Evolutionary conservation across 768 basidiomycete genomes (phyloP), one percentile per base, ranked within the genome.

Genomic region (Pleurotus tuber-regium): DNA sequence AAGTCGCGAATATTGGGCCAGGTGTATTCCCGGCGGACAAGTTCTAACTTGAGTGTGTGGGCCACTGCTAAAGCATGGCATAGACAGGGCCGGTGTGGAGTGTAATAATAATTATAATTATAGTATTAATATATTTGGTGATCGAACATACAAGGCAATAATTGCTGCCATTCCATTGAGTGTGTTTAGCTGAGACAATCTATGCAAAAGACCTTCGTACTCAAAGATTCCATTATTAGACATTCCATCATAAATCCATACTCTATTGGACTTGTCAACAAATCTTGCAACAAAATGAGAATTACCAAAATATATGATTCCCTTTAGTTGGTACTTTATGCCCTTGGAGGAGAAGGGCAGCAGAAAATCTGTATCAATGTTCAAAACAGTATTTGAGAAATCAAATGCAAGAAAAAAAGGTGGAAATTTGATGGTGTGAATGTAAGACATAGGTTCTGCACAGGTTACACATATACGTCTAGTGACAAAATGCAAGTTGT

Each of bases 211-310:
- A 50, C 31, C 38, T 12, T 30, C 36, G 30, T 23, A n/a, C 9
- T 42, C 30, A 19, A 10, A n/a, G 19, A 36, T n/a, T 14, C 53
- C 29, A 8, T 43, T 41, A 44, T 43, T 58, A 19, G 46, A 24
- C 26, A 61, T 60, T 3, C 62, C 61, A 54, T 63, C 62, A 59
- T 64, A 49, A 52, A 42, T 54, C 59, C 62, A 64, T n/a, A 64
- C 26, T n/a, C 49, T 25, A 10, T 50, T 50, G 28, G 51, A 26
- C 14, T 24, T 4, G 12, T 24, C 51, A 28, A 63, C 48, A 12
- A 59, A 36, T 14, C 51, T 43, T 25, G 54, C 33, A 24, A 56
- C 54, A 35, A 61, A 64, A 47, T 64, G 63, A 35, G 30, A 18
- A 28, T 48, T 35, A 19, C 54, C 57, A 60, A 43, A 50, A 33